Conservation (phyloP, 164 flowering plant genomes). For the Sextonia rubra region DNA sequence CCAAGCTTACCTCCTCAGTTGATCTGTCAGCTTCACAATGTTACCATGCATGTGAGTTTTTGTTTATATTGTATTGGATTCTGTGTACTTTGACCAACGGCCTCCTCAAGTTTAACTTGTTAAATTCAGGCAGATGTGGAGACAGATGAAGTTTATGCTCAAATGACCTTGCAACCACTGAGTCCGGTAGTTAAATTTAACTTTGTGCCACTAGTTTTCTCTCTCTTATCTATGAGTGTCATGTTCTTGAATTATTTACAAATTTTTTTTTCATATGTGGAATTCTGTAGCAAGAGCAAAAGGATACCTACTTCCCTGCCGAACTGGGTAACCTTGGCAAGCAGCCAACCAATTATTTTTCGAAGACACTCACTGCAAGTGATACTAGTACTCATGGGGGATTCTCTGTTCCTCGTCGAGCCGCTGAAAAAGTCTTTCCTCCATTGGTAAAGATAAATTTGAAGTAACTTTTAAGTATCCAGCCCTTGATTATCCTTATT, state of each 20-base stretch:
- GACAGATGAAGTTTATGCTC: constrained; percentile 94
- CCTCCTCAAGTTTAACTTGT: constrained; percentile 9
- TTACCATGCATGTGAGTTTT: constrained; percentile 85
- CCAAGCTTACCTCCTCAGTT: constrained; percentile 92
- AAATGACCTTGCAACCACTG: constrained; percentile 90
- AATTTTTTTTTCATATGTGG: not conserved
- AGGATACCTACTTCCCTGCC: constrained; percentile 72
- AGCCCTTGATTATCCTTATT: not conserved
- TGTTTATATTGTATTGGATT: not conserved
- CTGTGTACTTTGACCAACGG: not conserved
- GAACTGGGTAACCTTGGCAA: constrained; percentile 69
- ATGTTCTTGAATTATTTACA: not conserved
- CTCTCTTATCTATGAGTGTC: not conserved
- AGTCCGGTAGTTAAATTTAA: constrained; percentile 42
- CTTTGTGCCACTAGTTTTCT: not conserved
- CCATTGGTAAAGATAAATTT: constrained; percentile 50
- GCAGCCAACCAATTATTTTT: constrained; percentile 88
- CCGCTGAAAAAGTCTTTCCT: constrained; percentile 92
- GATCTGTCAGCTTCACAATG: constrained; percentile 88
- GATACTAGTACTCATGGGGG: constrained; percentile 98
- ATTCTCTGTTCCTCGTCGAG: constrained; percentile 93
- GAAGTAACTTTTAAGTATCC: not conserved
- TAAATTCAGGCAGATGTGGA: constrained; percentile 80
- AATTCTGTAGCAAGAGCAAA: constrained; percentile 77
- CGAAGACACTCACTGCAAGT: constrained; percentile 89